Evolutionary conservation across 78 protist species (phyloP).

Genomic region (Dictyostelium brefeldianum): DNA sequence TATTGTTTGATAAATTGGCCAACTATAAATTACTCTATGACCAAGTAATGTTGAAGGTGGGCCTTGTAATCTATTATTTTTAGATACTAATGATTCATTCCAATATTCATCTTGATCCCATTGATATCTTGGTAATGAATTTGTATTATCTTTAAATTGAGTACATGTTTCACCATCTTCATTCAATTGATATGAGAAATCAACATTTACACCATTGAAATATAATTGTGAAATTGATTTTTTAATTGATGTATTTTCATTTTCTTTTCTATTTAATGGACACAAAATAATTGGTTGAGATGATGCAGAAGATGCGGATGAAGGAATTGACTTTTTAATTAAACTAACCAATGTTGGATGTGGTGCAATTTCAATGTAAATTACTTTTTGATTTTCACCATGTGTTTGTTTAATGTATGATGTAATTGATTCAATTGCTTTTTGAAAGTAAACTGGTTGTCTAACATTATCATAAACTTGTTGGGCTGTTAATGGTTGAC

Average conservation of each 20-base stretch:
- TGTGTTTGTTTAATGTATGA: background rate
- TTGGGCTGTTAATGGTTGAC: background rate
- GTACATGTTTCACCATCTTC: background rate
- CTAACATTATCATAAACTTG: conserved; percentile 18
- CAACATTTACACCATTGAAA: conserved; percentile 33
- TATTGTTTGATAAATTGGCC: background rate
- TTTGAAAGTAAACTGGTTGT: conserved; percentile 35
- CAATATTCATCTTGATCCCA: conserved; percentile 57
- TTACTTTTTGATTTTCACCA: background rate
- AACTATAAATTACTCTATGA: background rate
- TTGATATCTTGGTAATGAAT: conserved; percentile 43
- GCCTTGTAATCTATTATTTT: conserved; percentile 26
- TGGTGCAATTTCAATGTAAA: conserved; percentile 67
- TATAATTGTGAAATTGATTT: conserved; percentile 14
- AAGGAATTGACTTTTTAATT: background rate
- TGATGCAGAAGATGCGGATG: background rate
- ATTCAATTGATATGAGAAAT: conserved; percentile 23
- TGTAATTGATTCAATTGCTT: background rate
- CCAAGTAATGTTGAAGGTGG: conserved; percentile 33
- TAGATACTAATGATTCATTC: conserved; percentile 17
- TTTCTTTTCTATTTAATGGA: conserved; percentile 32
- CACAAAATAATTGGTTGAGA: background rate
- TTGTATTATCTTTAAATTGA: conserved; percentile 2
- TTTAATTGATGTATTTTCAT: conserved; percentile 12
- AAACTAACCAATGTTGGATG: conserved; percentile 42